phyloP scores from a whole-genome alignment of 2,329 filamentous ascomycete species.

The Westerdykella aurantiaca region DNA sequence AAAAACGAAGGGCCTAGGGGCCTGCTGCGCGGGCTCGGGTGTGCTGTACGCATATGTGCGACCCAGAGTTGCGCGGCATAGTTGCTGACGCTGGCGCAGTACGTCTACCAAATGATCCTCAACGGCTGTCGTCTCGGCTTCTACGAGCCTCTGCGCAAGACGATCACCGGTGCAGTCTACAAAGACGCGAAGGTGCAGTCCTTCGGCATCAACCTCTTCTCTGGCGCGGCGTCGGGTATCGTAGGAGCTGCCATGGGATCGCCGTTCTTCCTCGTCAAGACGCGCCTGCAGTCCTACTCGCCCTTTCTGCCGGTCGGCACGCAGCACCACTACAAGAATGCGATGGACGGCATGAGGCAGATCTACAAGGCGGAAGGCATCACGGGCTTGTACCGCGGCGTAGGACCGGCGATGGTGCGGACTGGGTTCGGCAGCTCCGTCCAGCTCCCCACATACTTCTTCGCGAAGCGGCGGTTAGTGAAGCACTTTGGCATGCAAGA shows the following conservation, averaged over 20 bases:
- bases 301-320: conserved; percentile 91
- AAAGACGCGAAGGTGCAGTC: conserved; percentile 71
- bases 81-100: conserved; percentile 45
- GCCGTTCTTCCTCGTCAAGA: conserved; percentile 98
- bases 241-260: conserved; percentile 89
- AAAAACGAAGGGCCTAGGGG: conserved; percentile 83
- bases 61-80: background rate
- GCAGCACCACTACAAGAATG: conserved; percentile 88
- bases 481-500: conserved; percentile 85
- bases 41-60: conserved; percentile 52
- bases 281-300: conserved; percentile 86
- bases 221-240: conserved; percentile 81
- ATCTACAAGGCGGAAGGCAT: conserved; percentile 76
- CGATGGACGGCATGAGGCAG: conserved; percentile 71
- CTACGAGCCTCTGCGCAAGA: conserved; percentile 86
- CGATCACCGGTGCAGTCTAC: conserved; percentile 64
- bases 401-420: conserved; percentile 88
- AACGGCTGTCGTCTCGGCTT: conserved; percentile 96
- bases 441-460: conserved; percentile 96
- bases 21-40: conserved; percentile 82
- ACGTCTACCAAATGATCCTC: conserved; percentile 91
- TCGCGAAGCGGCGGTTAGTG: conserved; percentile 81
- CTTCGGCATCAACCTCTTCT: conserved; percentile 87
- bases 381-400: conserved; percentile 78
- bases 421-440: conserved; percentile 95